phyloP scores from a whole-genome alignment of 2,329 filamentous ascomycete genomes.

The Cercospora brassicicola region DNA sequence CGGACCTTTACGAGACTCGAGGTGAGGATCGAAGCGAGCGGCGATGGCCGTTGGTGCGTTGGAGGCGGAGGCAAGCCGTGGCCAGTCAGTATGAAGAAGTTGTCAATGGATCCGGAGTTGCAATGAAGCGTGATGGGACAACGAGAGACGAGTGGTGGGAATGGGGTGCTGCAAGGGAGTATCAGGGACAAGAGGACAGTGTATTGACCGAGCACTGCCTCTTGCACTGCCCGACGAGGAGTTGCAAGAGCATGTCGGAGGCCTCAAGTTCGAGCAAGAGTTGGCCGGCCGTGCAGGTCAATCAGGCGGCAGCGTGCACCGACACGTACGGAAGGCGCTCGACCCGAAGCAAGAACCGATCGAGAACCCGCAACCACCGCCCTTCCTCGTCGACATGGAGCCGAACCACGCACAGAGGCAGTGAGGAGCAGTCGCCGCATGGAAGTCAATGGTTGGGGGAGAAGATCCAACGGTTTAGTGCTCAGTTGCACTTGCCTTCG shows the following conservation, averaged over 20 bases:
- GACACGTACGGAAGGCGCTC: neutral
- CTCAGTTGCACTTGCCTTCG: neutral
- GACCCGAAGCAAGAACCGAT: neutral
- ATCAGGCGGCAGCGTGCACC: slow-evolving; percentile 3
- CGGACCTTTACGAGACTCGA: neutral
- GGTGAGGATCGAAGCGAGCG: slow-evolving; percentile 18
- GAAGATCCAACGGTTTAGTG: neutral
- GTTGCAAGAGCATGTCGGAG: slow-evolving; percentile 17
- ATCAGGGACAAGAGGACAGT: neutral
- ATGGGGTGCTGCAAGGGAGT: slow-evolving; percentile 23
- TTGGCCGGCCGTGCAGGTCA: slow-evolving; percentile 3
- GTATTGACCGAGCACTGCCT: slow-evolving; percentile 22
- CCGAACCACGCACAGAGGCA: neutral
- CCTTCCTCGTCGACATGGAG: neutral
- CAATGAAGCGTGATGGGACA: slow-evolving; percentile 29
- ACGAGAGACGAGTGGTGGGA: slow-evolving; percentile 27
- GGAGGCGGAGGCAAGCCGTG: neutral
- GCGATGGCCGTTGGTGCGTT: neutral
- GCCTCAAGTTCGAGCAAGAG: slow-evolving; percentile 7
- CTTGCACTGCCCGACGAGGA: slow-evolving; percentile 16
- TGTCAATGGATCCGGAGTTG: slow-evolving; percentile 37
- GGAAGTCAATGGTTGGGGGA: neutral
- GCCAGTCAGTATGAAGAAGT: slow-evolving; percentile 36
- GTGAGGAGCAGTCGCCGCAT: neutral
- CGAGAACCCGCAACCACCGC: neutral